Evolutionary conservation across 108 stramenopile species (phyloP), one percentile per base, ranked within the genome.

Genomic region (Schizochytrium sp.): DNA sequence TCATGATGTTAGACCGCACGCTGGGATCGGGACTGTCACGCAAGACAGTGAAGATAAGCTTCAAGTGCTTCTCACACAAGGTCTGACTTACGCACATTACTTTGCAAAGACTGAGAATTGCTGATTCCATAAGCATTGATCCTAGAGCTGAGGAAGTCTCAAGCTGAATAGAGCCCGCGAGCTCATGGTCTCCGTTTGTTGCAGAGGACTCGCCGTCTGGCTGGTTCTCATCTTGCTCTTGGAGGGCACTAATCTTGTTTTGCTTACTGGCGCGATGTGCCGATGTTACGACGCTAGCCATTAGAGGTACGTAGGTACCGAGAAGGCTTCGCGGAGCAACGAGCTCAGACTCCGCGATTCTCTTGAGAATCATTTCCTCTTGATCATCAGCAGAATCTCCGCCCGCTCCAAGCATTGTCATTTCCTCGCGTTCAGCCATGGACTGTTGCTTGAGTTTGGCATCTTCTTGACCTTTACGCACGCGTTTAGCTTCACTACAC

Each of bases 51-150:
- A 99, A 98, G 46, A 98, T 61, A 5, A 99, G 95, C 40, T 97
- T 95, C 17, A 99, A 92, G 90, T 97, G 94, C 87, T 95, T 91
- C 88, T 98, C 97, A 91, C 98, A 98, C 72, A 97, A 95, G 12
- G 92, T 91, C 72, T 92, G 92, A 41, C 97, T 97, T 59, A 99
- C 95, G 90, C 96, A 97, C 96, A 96, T 96, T 91, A 96, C 95
- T 92, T 98, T 97, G 92, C 95, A 95, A 19, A 98, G 92, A 7
- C 96, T 95, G 64, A 98, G 93, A 53, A 94, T 95, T n/a, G 98
- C 94, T 55, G 96, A 92, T 73, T 96, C 95, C 72, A 93, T 92
- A 44, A 99, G 88, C 49, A 97, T 89, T 44, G 41, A 4, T 3
- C 44, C 10, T 4, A 17, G 17, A 4, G 5, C 38, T 4, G 17